Evolutionary conservation across 108 stramenopile species (phyloP).

Genomic region (Ochromonas danica): DNA sequence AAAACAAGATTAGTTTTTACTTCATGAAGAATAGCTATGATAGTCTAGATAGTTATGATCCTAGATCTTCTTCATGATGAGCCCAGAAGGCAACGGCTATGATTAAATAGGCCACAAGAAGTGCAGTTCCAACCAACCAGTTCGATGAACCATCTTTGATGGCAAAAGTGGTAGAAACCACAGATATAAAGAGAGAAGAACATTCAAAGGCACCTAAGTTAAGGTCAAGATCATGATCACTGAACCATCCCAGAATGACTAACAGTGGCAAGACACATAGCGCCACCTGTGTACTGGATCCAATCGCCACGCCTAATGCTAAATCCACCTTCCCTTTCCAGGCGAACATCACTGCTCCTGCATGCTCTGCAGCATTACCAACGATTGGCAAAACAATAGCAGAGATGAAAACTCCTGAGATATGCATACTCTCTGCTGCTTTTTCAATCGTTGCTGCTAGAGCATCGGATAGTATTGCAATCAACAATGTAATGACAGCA

Average conservation of each 20-base stretch:
- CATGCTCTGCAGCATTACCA: slow-evolving; percentile 88
- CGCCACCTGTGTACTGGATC: slow-evolving; percentile 88
- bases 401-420: slow-evolving; percentile 80
- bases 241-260: slow-evolving; percentile 70
- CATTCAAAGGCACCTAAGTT: slow-evolving; percentile 17
- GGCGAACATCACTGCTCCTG: slow-evolving; percentile 84
- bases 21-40: too few relatives aligned
- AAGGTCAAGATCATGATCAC: not conserved
- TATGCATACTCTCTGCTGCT: slow-evolving; percentile 66
- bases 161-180: not conserved
- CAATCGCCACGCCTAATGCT: slow-evolving; percentile 85
- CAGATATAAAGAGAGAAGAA: slow-evolving; percentile 44
- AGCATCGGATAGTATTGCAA: slow-evolving; percentile 74
- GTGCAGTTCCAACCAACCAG: not conserved
- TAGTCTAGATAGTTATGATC: too few relatives aligned
- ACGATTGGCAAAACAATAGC: slow-evolving; percentile 84
- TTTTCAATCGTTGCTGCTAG: slow-evolving; percentile 79
- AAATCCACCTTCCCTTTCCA: slow-evolving; percentile 90
- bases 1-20: too few relatives aligned
- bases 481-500: slow-evolving; percentile 63
- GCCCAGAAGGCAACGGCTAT: slow-evolving; percentile 73
- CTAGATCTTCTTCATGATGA: not conserved
- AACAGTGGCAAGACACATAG: slow-evolving; percentile 88
- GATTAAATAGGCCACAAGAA: slow-evolving; percentile 59
- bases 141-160: not conserved